phyloP scores from a whole-genome alignment of 2,329 filamentous ascomycete genomes.

The Trichoderma sp. region DNA sequence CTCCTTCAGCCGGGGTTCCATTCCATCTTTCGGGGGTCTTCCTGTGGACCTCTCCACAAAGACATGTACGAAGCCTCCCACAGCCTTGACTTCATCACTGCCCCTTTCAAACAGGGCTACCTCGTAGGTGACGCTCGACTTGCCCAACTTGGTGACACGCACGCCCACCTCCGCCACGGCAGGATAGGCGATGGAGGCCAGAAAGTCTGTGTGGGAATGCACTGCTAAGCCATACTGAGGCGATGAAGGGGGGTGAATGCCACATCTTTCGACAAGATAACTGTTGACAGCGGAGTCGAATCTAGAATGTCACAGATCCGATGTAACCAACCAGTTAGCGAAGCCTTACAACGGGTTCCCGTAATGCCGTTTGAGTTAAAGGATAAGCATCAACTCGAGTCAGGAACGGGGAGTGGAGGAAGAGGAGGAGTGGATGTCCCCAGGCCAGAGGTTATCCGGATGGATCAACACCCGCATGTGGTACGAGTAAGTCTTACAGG shows the following conservation, averaged over 20 bases:
- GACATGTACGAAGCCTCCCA: constrained; percentile 84
- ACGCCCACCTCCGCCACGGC: constrained; percentile 77
- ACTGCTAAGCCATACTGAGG: constrained; percentile 80
- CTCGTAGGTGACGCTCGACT: constrained; percentile 86
- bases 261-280: constrained; percentile 78
- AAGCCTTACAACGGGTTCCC: neutral
- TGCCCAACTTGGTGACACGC: constrained; percentile 79
- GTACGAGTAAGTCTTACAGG: constrained; percentile 48
- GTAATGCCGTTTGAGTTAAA: neutral
- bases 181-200: constrained; percentile 78
- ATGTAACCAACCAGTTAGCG: neutral
- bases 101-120: constrained; percentile 80
- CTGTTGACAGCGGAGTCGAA: constrained; percentile 90
- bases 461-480: neutral
- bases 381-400: neutral
- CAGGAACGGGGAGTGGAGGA: neutral
- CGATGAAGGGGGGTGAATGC: constrained; percentile 67
- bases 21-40: constrained; percentile 64
- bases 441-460: neutral
- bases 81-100: constrained; percentile 71
- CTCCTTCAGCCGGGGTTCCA: constrained; percentile 56
- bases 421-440: neutral
- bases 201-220: constrained; percentile 81
- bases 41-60: constrained; percentile 76
- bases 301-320: constrained; percentile 35